Base-by-base conservation (phyloP, 2,329 filamentous ascomycete genomes). In the Penicillium corylophilum region DNA sequence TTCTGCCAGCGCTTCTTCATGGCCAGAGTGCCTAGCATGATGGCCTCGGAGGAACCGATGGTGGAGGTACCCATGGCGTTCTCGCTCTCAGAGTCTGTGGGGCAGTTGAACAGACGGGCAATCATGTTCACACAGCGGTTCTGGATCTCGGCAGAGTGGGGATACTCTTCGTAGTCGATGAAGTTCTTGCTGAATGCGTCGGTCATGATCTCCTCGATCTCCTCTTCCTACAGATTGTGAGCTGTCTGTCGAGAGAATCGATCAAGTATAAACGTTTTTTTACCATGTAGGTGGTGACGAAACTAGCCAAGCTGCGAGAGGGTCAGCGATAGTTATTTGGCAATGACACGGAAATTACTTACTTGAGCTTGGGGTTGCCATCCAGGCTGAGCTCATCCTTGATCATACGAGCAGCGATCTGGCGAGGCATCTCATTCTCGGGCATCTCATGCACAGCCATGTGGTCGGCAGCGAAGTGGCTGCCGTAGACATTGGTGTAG, bases 1-100 rank as follows among this genome's bases (percentile, higher is more conserved):
- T 94, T 91, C 77, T 89, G 86, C 93, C 93, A 97, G 65, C 87
- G 84, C 77, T 87, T 90, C 83, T 96, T 96, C 91, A 96, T 96
- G 63, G 92, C 92, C 31, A 96, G 78, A 2, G 74, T 75, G 41
- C 69, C 74, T 6, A 77, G 65, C 73, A 77, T 77, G 56, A 78
- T 78, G 22, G 75, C 75, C 71, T 97, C 93, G 47, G 90, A 95
- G 53, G 88, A 92, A 42, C 93, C 93, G 54, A 96, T 86, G 38
- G 88, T 92, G 5, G 88, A 93, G 1, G 92, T 96, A 36, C 92
- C 92, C 69, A 96, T 84, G 42, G 90, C 84, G 54, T 85, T 84
- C 2, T 78, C 76, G 24, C 80, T 78, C 3, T 81, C 74, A 13
- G 75, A 64, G 13, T 76, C 35, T 12, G 75, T 73, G 0, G 90